Conservation (phyloP, 179 eudicot genomes). For the Spinacia oleracea region DNA sequence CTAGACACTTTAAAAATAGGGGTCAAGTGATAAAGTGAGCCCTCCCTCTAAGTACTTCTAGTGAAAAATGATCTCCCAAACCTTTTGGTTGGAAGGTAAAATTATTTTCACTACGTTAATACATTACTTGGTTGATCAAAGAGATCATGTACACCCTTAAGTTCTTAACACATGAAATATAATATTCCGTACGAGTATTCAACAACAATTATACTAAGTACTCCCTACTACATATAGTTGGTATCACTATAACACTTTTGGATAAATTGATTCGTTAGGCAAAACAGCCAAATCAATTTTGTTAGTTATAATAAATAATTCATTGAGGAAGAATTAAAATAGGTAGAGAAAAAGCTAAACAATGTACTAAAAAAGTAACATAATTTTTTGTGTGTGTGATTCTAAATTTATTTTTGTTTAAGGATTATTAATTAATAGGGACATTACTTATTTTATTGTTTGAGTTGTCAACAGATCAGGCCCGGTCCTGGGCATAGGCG, state of each 20-base stretch:
- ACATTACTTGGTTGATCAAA: too few species aligned
- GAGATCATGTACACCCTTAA: background rate
- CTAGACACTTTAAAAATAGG: too few species aligned
- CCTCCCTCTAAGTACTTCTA: too few species aligned
- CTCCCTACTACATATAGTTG: too few species aligned
- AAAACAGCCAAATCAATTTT: background rate
- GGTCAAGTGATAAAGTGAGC: too few species aligned
- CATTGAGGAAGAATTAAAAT: background rate
- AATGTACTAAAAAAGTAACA: slow-evolving; percentile 10
- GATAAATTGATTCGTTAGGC: background rate
- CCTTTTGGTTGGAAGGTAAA: too few species aligned
- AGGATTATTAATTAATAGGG: background rate
- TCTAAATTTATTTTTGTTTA: background rate
- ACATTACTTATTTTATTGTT: background rate
- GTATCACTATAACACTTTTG: background rate
- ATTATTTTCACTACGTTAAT: too few species aligned
- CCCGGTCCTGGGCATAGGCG: too few species aligned
- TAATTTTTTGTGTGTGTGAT: slow-evolving; percentile 3
- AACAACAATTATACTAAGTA: background rate
- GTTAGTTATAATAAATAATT: background rate
- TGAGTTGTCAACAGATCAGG: slow-evolving; percentile 26
- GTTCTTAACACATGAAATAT: background rate
- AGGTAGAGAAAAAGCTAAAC: slow-evolving; percentile 1
- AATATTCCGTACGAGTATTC: background rate
- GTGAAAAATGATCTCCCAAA: too few species aligned